phyloP scores from a whole-genome alignment of 129 eudicot species.

The Artemisia tridentata region DNA sequence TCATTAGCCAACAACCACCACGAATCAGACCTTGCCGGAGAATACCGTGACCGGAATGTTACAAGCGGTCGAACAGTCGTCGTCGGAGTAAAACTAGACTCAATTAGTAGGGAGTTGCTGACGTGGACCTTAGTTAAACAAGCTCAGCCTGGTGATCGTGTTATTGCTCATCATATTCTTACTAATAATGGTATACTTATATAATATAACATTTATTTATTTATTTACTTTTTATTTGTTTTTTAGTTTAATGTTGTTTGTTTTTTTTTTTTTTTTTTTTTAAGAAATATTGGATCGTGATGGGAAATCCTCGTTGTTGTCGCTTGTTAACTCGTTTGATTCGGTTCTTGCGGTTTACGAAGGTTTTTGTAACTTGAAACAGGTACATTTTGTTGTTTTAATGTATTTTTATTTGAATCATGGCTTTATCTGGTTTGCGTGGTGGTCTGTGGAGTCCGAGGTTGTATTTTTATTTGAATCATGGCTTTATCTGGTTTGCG shows the following conservation, averaged over 20 bases:
- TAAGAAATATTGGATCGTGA: slow-evolving; percentile 42
- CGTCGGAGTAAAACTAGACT: slow-evolving; percentile 64
- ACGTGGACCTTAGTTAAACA: slow-evolving; percentile 77
- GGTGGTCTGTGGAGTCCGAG: no score
- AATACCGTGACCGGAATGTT: slow-evolving; percentile 29
- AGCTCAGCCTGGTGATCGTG: slow-evolving; percentile 71
- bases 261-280: neutral
- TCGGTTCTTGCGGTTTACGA: slow-evolving; percentile 85
- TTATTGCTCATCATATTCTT: slow-evolving; percentile 70
- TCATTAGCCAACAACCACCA: slow-evolving; percentile 11
- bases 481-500: no score
- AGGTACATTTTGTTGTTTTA: slow-evolving; percentile 40
- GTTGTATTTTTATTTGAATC: no score
- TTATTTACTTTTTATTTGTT: neutral
- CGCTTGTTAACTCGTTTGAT: slow-evolving; percentile 78
- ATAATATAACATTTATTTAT: neutral
- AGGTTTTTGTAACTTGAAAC: slow-evolving; percentile 94
- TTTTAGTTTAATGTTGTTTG: neutral
- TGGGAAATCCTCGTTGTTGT: slow-evolving; percentile 35
- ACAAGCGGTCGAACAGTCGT: slow-evolving; percentile 46
- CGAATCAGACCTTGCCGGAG: slow-evolving; percentile 50
- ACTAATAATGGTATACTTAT: slow-evolving; percentile 45
- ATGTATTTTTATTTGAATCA: neutral
- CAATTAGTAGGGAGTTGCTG: slow-evolving; percentile 61
- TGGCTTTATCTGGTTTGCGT: no score